Percentiles rank a stretch among this genome's conserved stretches.
Conservation (phyloP, 2,329 filamentous ascomycete genomes). For the Alternaria novae-zelandiae region DNA sequence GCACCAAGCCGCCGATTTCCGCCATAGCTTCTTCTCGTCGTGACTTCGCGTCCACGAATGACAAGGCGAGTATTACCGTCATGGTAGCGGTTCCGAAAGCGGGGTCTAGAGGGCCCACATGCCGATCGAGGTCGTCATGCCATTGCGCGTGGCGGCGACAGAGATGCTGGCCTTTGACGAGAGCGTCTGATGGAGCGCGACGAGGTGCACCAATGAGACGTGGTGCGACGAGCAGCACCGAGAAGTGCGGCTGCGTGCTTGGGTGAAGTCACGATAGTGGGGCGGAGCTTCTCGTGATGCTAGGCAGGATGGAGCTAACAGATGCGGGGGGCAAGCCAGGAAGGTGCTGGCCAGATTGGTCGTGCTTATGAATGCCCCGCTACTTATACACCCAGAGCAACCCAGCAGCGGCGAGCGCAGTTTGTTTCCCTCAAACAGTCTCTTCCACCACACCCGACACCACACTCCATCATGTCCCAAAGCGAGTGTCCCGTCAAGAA, state of each 20-base stretch:
- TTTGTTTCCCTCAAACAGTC: conserved; percentile 11
- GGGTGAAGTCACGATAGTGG: conserved; percentile 11
- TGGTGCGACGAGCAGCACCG: background rate
- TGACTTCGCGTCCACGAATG: conserved; percentile 22
- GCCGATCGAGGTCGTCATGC: background rate
- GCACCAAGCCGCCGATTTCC: conserved; percentile 10
- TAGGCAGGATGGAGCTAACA: conserved; percentile 26
- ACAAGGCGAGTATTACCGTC: conserved; percentile 3
- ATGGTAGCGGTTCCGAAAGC: conserved; percentile 21
- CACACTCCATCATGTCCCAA: conserved; percentile 38
- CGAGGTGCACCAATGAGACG: background rate
- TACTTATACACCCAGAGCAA: conserved; percentile 27
- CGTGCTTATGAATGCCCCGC: conserved; percentile 39
- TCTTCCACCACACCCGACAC: conserved; percentile 18
- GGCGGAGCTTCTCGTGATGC: conserved; percentile 14
- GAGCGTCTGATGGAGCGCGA: background rate
- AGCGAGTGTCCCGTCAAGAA: conserved; percentile 45
- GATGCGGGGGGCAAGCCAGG: conserved; percentile 32
- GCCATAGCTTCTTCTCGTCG: conserved; percentile 6
- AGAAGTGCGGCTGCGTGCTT: background rate
- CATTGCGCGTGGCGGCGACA: background rate
- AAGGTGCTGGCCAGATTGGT: conserved; percentile 30
- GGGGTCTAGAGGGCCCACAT: conserved; percentile 21
- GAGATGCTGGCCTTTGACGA: background rate
- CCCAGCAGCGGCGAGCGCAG: conserved; percentile 2